Conservation (phyloP, 331 rosid species). For the Erythrophleum ivorense region DNA sequence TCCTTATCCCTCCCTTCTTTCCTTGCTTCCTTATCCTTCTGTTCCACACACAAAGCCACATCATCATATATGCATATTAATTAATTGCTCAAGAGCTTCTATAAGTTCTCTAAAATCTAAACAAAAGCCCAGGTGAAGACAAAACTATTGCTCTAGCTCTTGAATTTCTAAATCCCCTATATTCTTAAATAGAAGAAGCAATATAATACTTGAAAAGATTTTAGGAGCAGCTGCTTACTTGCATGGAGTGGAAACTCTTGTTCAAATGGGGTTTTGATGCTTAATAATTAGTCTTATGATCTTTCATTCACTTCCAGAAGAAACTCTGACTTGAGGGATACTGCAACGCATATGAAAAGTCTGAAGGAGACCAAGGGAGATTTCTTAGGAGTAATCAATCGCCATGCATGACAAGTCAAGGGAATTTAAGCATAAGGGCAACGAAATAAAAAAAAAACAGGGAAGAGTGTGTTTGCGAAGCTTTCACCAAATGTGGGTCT, state of each 20-base stretch:
- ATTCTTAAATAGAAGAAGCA: constrained; percentile 14
- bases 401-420: constrained; percentile 61
- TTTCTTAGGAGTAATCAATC: constrained; percentile 37
- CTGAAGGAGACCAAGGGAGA: neutral
- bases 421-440: constrained; percentile 55
- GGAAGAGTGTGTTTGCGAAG: constrained; percentile 65
- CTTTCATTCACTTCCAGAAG: constrained; percentile 39
- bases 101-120: too few species aligned
- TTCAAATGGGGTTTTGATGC: constrained; percentile 54
- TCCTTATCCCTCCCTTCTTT: constrained; percentile 50
- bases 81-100: neutral
- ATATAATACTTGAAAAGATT: neutral
- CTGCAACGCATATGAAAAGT: constrained; percentile 33
- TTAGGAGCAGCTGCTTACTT: constrained; percentile 52
- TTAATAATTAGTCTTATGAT: constrained; percentile 17
- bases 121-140: neutral
- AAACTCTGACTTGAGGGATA: constrained; percentile 51
- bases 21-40: constrained; percentile 56
- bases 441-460: constrained; percentile 33
- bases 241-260: constrained; percentile 58
- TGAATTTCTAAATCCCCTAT: neutral
- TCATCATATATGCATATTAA: neutral
- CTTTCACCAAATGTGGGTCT: constrained; percentile 86
- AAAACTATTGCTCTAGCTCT: neutral
- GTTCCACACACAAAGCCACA: constrained; percentile 47